Base-by-base conservation (phyloP, 164 flowering plant species). In the Nelumbo lutea region DNA sequence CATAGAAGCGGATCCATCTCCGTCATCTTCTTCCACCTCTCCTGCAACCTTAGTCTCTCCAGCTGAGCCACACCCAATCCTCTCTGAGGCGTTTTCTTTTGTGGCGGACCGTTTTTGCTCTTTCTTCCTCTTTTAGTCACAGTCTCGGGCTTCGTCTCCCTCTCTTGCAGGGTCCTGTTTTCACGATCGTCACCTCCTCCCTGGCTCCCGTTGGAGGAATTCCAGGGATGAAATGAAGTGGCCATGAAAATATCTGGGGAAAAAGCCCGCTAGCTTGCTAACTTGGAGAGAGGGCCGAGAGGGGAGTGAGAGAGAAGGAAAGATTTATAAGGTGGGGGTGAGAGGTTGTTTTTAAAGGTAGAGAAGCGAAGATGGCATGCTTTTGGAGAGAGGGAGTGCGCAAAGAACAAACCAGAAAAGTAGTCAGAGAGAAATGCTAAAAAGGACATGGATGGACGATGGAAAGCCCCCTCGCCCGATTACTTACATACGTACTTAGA, bases 1-100 rank as follows among this genome's bases (percentile, higher is more conserved):
- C 64, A 8, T 15, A 11, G 68, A 13, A 42, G 14, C 43, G 59
- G 63, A 45, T 68, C 63, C 51, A 59, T 41, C 43, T 79, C 80
- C 0, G 80, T 59, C 63, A 79, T 69, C 58, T 72, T 74, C 76
- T 73, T 82, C 85, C 74, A 68, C 14, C 64, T 53, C 59, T 87
- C 92, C 60, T 83, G 76, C 1, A 72, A 2, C 72, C 88, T 78
- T 27, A 86, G 70, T 38, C 82, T 77, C 77, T 90, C 90, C 0
- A 90, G 86, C 72, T 85, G 83, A 0, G 84, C 92, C 39, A 90
- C 88, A 0, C 96, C 96, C 72, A 88, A 70, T 1, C 96, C 96
- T 72, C 96, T 76, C 77, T 80, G 89, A 2, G 81, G 84, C 53
- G 8, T 67, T 59, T 80, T 84, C 71, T 83, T 85, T 70, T 59